phyloP scores from a whole-genome alignment of 805 yeast genomes.

The Kazachstania martiniae region DNA sequence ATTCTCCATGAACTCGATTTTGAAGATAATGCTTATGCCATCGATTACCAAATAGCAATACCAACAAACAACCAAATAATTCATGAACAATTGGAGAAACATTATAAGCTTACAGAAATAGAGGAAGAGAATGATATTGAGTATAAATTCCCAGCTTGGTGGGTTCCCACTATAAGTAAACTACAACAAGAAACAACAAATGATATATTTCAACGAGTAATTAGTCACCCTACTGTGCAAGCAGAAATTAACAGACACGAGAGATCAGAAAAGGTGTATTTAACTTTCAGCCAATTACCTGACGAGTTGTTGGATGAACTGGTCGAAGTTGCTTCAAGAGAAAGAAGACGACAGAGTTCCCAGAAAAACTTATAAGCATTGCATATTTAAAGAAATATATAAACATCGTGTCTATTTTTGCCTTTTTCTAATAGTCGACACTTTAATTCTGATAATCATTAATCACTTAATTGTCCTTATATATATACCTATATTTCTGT shows the following conservation, averaged over 20 bases:
- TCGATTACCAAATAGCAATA: constrained; percentile 62
- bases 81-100: constrained; percentile 52
- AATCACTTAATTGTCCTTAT: no score
- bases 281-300: constrained; percentile 20
- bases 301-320: constrained; percentile 9
- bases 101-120: constrained; percentile 65
- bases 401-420: no score
- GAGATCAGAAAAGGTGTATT: constrained; percentile 13
- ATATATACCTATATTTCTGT: no score
- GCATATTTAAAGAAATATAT: no score
- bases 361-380: no score
- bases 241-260: constrained; percentile 12
- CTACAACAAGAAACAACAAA: constrained; percentile 20
- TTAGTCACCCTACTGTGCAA: constrained; percentile 18
- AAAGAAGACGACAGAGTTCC: no score
- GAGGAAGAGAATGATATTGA: constrained; percentile 23
- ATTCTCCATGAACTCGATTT: constrained; percentile 80
- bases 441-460: no score
- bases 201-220: constrained; percentile 15
- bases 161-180: constrained; percentile 7
- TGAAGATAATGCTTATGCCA: constrained; percentile 55
- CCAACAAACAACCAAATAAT: constrained; percentile 64
- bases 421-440: no score
- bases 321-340: no score
- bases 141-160: constrained; percentile 24